Evolutionary conservation across 768 basidiomycete genomes (phyloP), one percentile per base, ranked within the genome.

Genomic region (Grammothele lineata): DNA sequence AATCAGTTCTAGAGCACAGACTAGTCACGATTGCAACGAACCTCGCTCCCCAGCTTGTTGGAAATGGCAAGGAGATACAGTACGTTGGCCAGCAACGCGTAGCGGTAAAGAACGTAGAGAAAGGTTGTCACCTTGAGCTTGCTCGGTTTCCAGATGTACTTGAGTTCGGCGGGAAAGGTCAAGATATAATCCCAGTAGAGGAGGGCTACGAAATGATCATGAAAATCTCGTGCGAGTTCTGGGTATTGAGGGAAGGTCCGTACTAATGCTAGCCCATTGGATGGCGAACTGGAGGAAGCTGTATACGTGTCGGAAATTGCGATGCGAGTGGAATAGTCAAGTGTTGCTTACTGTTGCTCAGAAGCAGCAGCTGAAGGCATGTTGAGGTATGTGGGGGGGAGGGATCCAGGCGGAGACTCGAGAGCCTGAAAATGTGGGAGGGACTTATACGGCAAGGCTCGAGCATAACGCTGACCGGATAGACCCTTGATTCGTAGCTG

Each of bases 151-250:
- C 67, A 68, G 15, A 70, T 57, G 43, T 69, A 68, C 25, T 57
- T 45, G 23, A 69, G 53, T 37, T 69, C 66, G 42, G 53, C 48
- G 3, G 58, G 52, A 27, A 69, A 60, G 1, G 66, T 67, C 19
- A 69, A 48, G 23, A 55, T 50, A 37, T 64, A 69, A 41, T 69
- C 67, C 27, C 63, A 69, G 42, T 59, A 69, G 4, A 69, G 36
- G 0, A 67, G 47, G 6, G 47, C 47, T 48, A 37, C 18, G 14
- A 14, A 7, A 37, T 37, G 36, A 19, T 18, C 36, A 17, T 19
- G 17, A 17, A 33, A 17, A 33, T 33, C 3, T 3, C 14, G 14
- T 30, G 27, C 7, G 27, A 30, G 27, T 30, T 14, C 27, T n/a
- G n/a, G n/a, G 27, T 30, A 7, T 30, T 7, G 14, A 30, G 14